Evolutionary conservation across 179 eudicot species (phyloP).

Genomic region (Beta macrorhiza): DNA sequence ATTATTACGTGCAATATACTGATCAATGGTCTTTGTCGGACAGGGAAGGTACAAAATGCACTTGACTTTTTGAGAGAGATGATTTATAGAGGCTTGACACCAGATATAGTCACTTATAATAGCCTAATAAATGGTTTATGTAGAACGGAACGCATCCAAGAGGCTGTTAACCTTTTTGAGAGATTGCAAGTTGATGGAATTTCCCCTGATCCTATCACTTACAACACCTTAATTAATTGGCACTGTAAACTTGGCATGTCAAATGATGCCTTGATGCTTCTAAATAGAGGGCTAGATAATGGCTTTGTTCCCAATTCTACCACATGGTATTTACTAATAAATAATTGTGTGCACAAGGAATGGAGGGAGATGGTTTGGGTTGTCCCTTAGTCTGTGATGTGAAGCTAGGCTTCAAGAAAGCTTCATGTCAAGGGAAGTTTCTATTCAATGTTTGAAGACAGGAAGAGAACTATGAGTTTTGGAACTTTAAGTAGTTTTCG

Average conservation of each 20-base stretch:
- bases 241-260: conserved; percentile 57
- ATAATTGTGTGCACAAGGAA: conserved; percentile 32
- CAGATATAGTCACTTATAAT: conserved; percentile 86
- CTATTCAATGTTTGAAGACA: conserved; percentile 4
- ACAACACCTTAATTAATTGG: conserved; percentile 70
- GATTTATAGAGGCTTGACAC: conserved; percentile 65
- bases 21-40: conserved; percentile 65
- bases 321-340: conserved; percentile 73
- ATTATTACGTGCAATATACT: conserved; percentile 67
- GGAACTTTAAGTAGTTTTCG: neutral
- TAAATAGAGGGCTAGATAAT: conserved; percentile 59
- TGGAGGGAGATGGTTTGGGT: conserved; percentile 12
- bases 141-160: conserved; percentile 54
- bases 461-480: neutral
- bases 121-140: conserved; percentile 78
- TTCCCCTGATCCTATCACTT: conserved; percentile 70
- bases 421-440: neutral
- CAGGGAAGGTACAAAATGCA: conserved; percentile 63
- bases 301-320: conserved; percentile 73
- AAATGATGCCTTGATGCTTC: conserved; percentile 60
- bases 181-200: conserved; percentile 57
- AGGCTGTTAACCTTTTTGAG: conserved; percentile 70
- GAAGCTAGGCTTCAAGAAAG: conserved; percentile 1
- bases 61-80: conserved; percentile 67
- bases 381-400: conserved; percentile 14